A percentile compares a stretch with the other conserved stretches of the same genome.
These are phyloP conservation scores for Acanthochlamys bracteata DNA, from an alignment of 106 monocot genomes.

Conservation along the genomic window DNA sequence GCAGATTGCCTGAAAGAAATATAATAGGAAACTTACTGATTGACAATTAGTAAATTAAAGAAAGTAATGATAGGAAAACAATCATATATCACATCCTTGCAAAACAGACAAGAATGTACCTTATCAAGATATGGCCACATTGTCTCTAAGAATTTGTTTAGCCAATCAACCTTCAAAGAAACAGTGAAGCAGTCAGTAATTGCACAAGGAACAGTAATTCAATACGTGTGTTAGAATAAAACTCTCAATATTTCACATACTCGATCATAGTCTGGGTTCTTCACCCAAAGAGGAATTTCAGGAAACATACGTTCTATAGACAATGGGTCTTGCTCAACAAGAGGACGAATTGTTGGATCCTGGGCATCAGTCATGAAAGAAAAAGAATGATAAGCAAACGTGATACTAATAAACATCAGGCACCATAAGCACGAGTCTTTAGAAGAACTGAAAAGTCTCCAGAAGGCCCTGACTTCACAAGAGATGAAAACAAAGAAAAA, in stretches of 20 bases:
- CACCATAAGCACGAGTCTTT: too few relatives aligned
- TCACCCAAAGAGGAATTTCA: slow-evolving; percentile 69
- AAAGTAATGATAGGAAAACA: neutral
- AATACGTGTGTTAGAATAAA: neutral
- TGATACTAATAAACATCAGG: too few relatives aligned
- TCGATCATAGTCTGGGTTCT: slow-evolving; percentile 76
- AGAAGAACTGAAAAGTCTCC: too few relatives aligned
- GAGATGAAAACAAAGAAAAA: too few relatives aligned
- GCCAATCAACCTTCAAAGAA: slow-evolving; percentile 75
- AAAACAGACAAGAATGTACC: slow-evolving; percentile 24
- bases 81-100: neutral
- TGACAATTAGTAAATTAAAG: neutral
- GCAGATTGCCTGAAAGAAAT: slow-evolving; percentile 65
- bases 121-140: slow-evolving; percentile 99
- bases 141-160: slow-evolving; percentile 70
- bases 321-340: slow-evolving; percentile 46
- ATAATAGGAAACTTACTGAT: neutral
- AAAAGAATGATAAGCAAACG: too few relatives aligned
- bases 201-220: neutral
- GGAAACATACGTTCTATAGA: slow-evolving; percentile 49
- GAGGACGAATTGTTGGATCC: slow-evolving; percentile 41
- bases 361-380: slow-evolving; percentile 1
- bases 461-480: too few relatives aligned
- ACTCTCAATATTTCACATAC: slow-evolving; percentile 23
- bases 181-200: slow-evolving; percentile 6